Evolutionary conservation across 495 filamentous ascomycete species (phyloP), one percentile per base, ranked within the genome.

Genomic region (Daldinia loculata): DNA sequence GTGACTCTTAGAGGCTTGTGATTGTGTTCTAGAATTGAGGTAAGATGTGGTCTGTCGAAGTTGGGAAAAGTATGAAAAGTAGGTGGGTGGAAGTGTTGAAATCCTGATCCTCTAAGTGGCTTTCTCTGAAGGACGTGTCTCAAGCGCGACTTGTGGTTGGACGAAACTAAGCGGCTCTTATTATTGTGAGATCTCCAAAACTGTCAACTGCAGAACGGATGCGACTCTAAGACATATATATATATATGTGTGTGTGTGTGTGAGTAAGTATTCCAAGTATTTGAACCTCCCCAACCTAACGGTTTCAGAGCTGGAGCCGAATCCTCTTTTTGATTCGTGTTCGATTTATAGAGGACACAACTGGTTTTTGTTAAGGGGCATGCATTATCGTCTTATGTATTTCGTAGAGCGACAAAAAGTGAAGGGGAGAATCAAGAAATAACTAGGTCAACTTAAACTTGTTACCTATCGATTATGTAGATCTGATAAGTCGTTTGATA

Each of bases 111-210:
- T 77, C 60, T 76, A 66, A 66, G 67, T 74, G 69, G 70, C 56
- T 69, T 32, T 71, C 63, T 69, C 65, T 66, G 59, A 71, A 74
- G 69, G 72, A 71, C 75, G 75, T 77, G 75, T 74, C 32, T 63
- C 67, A 63, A 76, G 41, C 39, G 57, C 61, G 71, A 66, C 15
- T 12, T 67, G 71, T 77, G 74, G 74, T 77, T 77, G 75, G 75
- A 67, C 51, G 48, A 70, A 61, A 36, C 34, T 36, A 48, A 61
- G 45, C 67, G 52, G 67, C 62, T 69, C 63, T 66, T 60, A 61
- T 66, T 67, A 41, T 17, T 56, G 29, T 34, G 56, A 57, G 55
- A 38, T 57, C 22, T 39, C 34, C 55, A 57, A 57, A 30, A 9
- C 19, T 26, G 53, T 56, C 14, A 29, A 34, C 27, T 36, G 30